Conservation (phyloP, 225 moss, liverwort and hornwort species). For the Polytrichum formosum region DNA sequence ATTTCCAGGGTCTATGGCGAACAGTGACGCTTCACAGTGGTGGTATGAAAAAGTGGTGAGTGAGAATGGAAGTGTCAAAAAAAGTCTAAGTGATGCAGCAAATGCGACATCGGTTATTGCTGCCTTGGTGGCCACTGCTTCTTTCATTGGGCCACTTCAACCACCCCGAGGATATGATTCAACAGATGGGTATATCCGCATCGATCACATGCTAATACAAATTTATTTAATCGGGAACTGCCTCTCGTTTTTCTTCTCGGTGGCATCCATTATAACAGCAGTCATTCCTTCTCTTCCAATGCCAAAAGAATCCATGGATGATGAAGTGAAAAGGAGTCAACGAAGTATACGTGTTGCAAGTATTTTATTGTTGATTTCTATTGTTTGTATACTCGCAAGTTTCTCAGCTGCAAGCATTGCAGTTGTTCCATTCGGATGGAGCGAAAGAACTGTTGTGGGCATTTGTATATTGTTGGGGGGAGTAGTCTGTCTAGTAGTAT, state of each 20-base stretch:
- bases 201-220: background rate
- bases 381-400: background rate
- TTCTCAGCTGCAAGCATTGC: constrained; percentile 1
- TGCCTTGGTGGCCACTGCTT: constrained; percentile 23
- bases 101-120: constrained; percentile 23
- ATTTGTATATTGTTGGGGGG: background rate
- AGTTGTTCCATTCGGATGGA: background rate
- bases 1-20: background rate
- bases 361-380: background rate
- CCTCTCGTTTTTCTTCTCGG: constrained; percentile 11
- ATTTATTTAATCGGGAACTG: background rate
- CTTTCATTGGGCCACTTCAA: constrained; percentile 19
- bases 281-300: constrained; percentile 9
- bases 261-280: constrained; percentile 7
- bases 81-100: constrained; percentile 5
- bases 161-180: constrained; percentile 13
- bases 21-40: background rate
- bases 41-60: constrained; percentile 6
- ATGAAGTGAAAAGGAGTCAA: background rate
- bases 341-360: background rate
- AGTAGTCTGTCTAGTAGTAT: background rate
- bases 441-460: background rate
- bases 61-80: background rate
- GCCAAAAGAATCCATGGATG: constrained; percentile 1
- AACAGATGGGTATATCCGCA: background rate